Conservation (phyloP, 1,284 basidiomycete species). For the Clitocybe nebularis region DNA sequence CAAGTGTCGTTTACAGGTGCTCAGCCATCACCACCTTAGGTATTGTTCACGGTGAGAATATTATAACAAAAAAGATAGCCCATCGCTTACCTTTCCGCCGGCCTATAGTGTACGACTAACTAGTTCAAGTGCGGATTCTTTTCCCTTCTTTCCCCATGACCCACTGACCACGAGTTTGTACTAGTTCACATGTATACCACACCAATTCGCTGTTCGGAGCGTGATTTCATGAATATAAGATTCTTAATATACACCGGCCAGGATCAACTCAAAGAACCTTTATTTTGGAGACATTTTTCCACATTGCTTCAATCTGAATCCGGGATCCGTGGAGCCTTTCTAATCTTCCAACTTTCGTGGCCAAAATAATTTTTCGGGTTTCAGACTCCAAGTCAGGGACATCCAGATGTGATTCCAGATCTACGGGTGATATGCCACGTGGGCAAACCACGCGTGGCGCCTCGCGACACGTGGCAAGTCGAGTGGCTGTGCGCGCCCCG, state of each 20-base stretch:
- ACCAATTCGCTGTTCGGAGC: not conserved
- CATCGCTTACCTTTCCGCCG: slow-evolving; percentile 11
- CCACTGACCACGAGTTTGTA: slow-evolving; percentile 10
- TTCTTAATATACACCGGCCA: not conserved
- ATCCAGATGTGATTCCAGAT: slow-evolving; percentile 7
- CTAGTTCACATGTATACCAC: slow-evolving; percentile 6
- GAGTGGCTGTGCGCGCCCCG: slow-evolving; percentile 23
- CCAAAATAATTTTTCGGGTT: not conserved
- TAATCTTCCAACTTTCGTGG: not conserved
- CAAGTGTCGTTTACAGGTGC: not conserved
- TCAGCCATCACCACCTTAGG: slow-evolving; percentile 17
- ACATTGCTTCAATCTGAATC: slow-evolving; percentile 1
- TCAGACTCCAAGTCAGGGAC: slow-evolving; percentile 11
- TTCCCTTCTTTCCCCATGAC: slow-evolving; percentile 2
- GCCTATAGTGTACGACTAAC: slow-evolving; percentile 44
- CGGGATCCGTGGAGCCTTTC: not conserved
- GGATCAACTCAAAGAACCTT: not conserved
- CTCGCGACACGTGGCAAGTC: slow-evolving; percentile 23
- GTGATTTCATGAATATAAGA: slow-evolving; percentile 8
- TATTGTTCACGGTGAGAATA: slow-evolving; percentile 35
- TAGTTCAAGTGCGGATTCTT: slow-evolving; percentile 1
- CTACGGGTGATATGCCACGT: slow-evolving; percentile 20
- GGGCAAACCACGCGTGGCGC: slow-evolving; percentile 24
- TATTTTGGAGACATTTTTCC: too few species aligned
- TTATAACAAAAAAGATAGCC: slow-evolving; percentile 1